Conservation (phyloP, 805 yeast species). For the Komagataella phaffii region DNA sequence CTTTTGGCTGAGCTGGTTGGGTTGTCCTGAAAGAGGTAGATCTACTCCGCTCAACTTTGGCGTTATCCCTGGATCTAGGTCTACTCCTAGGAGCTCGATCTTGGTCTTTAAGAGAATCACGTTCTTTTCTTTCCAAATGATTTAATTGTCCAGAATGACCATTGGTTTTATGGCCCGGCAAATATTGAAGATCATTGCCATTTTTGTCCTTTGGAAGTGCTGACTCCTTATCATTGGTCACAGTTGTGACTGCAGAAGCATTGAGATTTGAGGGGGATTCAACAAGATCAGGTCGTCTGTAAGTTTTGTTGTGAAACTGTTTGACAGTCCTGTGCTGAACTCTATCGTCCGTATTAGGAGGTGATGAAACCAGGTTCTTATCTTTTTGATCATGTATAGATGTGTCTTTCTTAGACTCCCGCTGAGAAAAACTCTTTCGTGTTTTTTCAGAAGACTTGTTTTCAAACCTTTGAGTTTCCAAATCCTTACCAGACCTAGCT, state of each 20-base stretch:
- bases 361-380: background rate
- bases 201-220: background rate
- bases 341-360: background rate
- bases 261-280: background rate
- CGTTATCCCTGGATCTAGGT: background rate
- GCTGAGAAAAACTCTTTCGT: background rate
- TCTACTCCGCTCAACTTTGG: background rate
- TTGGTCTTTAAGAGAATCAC: background rate
- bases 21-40: background rate
- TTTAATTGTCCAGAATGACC: background rate
- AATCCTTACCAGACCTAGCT: background rate
- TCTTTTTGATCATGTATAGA: background rate
- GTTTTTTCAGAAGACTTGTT: background rate
- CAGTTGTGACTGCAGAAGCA: background rate
- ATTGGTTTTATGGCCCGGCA: background rate
- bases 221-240: background rate
- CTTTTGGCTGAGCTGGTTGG: background rate
- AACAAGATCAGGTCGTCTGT: background rate
- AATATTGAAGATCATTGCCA: background rate
- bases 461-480: background rate
- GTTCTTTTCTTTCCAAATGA: background rate
- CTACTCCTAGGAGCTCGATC: background rate
- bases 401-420: background rate
- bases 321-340: slow-evolving; percentile 7
- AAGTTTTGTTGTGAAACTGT: slow-evolving; percentile 5